Percentiles rank a stretch among this genome's conserved stretches.
Evolutionary conservation across 1,284 basidiomycete genomes (phyloP).

Genomic region (Rhodotorula sp.): DNA sequence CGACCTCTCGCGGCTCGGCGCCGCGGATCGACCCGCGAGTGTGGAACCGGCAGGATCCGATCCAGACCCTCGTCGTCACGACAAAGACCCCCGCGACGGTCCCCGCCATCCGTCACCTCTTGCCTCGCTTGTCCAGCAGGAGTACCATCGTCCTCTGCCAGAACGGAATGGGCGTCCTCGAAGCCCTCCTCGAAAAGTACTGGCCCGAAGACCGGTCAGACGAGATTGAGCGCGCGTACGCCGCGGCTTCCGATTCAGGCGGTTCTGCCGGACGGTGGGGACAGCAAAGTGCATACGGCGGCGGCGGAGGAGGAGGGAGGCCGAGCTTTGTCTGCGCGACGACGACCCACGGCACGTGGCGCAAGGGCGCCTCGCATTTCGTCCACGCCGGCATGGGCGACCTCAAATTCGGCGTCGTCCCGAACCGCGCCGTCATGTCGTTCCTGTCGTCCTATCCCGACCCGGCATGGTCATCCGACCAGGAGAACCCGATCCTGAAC

Average conservation of each 20-base stretch:
- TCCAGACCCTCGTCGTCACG: slow-evolving; percentile 75
- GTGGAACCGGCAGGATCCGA: slow-evolving; percentile 48
- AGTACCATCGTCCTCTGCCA: slow-evolving; percentile 86
- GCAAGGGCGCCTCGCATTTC: slow-evolving; percentile 51
- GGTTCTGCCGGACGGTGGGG: background rate
- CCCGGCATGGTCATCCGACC: slow-evolving; percentile 14
- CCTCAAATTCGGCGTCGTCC: slow-evolving; percentile 74
- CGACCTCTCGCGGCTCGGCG: slow-evolving; percentile 10
- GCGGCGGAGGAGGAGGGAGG: slow-evolving; percentile 52
- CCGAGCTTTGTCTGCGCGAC: slow-evolving; percentile 84
- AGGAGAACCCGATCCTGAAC: slow-evolving; percentile 42
- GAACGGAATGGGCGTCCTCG: slow-evolving; percentile 88
- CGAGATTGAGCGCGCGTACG: slow-evolving; percentile 6
- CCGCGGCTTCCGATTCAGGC: no score
- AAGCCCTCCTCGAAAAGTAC: slow-evolving; percentile 64
- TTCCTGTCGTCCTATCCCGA: slow-evolving; percentile 32
- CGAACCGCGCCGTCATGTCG: slow-evolving; percentile 57
- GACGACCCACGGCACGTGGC: slow-evolving; percentile 74
- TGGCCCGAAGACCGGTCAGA: slow-evolving; percentile 57
- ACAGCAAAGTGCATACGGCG: background rate
- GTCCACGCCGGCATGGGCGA: slow-evolving; percentile 73
- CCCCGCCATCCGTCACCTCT: slow-evolving; percentile 60
- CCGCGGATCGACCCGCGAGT: slow-evolving; percentile 24
- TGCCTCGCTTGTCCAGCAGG: slow-evolving; percentile 62
- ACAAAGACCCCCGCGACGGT: slow-evolving; percentile 72